Conservation (phyloP, 1,284 basidiomycete genomes). For the Rhizoctonia solani region DNA sequence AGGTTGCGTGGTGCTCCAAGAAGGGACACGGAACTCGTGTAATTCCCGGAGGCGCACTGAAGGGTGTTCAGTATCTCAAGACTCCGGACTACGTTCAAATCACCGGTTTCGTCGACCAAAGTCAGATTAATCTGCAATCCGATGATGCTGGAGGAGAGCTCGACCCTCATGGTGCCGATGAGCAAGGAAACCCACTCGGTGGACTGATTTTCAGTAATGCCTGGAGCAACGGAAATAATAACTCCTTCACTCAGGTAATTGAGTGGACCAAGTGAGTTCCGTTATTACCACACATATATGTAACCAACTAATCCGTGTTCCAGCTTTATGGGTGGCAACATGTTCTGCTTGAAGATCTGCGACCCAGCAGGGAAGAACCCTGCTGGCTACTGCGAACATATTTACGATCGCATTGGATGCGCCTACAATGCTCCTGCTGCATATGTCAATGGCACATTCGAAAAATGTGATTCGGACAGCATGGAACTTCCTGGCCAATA, state of each 20-base stretch:
- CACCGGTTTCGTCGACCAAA: constrained; percentile 44
- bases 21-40: constrained; percentile 44
- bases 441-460: constrained; percentile 41
- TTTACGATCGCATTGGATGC: constrained; percentile 47
- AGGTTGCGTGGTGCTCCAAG: constrained; percentile 50
- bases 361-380: constrained; percentile 42
- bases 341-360: constrained; percentile 49
- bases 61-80: constrained; percentile 44
- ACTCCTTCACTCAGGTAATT: constrained; percentile 43
- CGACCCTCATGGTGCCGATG: constrained; percentile 42
- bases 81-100: constrained; percentile 46
- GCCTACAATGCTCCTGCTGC: constrained; percentile 45
- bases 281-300: neutral
- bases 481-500: constrained; percentile 44
- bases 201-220: constrained; percentile 50
- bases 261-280: constrained; percentile 45
- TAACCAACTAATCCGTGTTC: neutral
- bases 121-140: constrained; percentile 42
- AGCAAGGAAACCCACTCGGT: constrained; percentile 49
- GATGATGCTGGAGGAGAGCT: constrained; percentile 39
- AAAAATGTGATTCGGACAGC: constrained; percentile 44
- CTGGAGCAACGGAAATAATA: constrained; percentile 42
- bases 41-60: constrained; percentile 43
- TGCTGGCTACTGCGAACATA: constrained; percentile 42
- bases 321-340: constrained; percentile 45